Evolutionary conservation across 306 rosid species (phyloP), one percentile per base, ranked within the genome.

Genomic region (Leucaena leucocephala): DNA sequence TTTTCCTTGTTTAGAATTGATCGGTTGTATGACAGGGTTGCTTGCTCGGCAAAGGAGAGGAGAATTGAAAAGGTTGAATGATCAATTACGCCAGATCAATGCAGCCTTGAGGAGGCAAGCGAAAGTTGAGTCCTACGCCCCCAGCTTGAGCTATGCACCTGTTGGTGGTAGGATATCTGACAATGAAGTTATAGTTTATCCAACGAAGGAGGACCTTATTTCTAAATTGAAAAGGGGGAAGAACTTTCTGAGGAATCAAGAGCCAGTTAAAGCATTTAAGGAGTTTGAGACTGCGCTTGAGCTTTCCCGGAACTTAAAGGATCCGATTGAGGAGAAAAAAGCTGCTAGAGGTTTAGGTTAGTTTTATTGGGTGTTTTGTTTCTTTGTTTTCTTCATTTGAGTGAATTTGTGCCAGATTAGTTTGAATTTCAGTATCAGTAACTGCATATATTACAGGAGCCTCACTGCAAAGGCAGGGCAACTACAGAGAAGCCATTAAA

Each of bases 271-370:
- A 82, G 98, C 98, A 58, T 88, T 77, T 75, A 17, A 22, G n/a
- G 99, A 95, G 86, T 95, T 95, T 77, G 86, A 86, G 82, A 76
- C 73, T 13, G 99, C 97, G 14, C 89, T 95, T 22, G 94, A 90
- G 82, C 92, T 95, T 76, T 93, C 98, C 12, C 96, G 84, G 81
- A 82, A 27, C 81, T 68, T 93, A 52, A 83, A 86, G 50, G 99
- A 95, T 84, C 88, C 99, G 43, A 88, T 74, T 44, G 94, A 91
- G 84, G 99, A 93, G 88, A 95, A 95, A 87, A 95, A 95, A 72
- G 99, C 99, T 36, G 96, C 97, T 2, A 88, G 99, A 82, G 99
- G 99, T 70, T 75, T 95, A 90, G 99, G 99, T 95, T 69, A 63
- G 94, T 85, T 50, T 43, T 49, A 22, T 27, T 33, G 21, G 9